Conservation (phyloP, 148 eudicot species). For the Simmondsia chinensis region DNA sequence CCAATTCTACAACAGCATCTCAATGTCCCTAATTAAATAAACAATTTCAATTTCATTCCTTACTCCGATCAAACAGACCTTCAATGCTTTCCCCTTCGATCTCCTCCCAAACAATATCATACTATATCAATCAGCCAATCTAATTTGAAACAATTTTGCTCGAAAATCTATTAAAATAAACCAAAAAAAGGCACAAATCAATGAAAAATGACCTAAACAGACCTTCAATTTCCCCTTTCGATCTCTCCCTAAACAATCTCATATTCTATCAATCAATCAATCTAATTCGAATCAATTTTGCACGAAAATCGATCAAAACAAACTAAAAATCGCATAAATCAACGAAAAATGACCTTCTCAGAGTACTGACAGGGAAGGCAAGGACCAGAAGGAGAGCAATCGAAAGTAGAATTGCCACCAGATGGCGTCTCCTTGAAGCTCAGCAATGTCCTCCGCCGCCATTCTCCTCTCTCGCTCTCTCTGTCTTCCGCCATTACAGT, state of each 20-base stretch:
- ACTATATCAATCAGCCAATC: no score
- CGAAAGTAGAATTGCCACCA: conserved; percentile 57
- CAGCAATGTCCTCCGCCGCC: conserved; percentile 28
- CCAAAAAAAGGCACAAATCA: not conserved
- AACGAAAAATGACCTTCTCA: conserved; percentile 48
- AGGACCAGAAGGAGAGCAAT: conserved; percentile 90
- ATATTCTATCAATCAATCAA: no score
- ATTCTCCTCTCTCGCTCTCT: conserved; percentile 12
- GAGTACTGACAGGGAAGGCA: conserved; percentile 73
- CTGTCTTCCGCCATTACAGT: conserved; percentile 7
- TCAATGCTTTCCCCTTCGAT: no score
- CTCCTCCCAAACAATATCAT: no score
- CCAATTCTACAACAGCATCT: no score
- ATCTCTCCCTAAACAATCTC: no score
- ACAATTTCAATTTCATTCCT: no score
- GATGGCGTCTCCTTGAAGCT: conserved; percentile 55
- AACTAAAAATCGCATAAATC: not conserved
- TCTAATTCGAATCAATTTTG: not conserved
- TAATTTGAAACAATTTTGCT: not conserved
- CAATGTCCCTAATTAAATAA: no score
- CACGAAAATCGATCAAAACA: not conserved
- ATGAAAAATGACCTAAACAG: conserved; percentile 39
- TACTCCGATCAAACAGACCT: no score
- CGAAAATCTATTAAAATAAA: not conserved
- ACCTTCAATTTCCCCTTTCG: no score